Evolutionary conservation across 352 stramenopile genomes (phyloP).

Genomic region (Phytophthora foliorum): DNA sequence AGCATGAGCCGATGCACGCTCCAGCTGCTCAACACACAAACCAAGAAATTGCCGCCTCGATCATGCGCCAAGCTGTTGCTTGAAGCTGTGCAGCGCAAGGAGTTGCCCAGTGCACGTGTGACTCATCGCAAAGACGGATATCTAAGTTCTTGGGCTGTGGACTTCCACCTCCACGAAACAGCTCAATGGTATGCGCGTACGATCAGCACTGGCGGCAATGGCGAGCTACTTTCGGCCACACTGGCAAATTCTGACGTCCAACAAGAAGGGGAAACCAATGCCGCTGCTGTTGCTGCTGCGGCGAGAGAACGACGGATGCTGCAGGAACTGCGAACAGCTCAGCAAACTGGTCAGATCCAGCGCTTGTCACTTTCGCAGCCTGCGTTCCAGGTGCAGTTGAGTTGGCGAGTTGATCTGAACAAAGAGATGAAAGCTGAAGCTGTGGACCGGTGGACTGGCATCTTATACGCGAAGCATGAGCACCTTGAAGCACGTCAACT

Average conservation of each 20-base stretch:
- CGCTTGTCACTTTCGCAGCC: conserved; percentile 61
- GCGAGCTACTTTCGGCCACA: neutral
- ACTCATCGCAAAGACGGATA: conserved; percentile 69
- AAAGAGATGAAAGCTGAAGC: conserved; percentile 20
- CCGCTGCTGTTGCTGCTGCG: conserved; percentile 36
- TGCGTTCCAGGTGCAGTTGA: conserved; percentile 64
- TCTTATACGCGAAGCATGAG: conserved; percentile 71
- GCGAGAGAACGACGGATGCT: conserved; percentile 54
- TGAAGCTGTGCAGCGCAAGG: conserved; percentile 34
- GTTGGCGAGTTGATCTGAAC: conserved; percentile 26
- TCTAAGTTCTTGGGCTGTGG: conserved; percentile 55
- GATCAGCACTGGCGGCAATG: conserved; percentile 7
- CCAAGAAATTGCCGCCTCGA: conserved; percentile 44
- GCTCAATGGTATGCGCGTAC: conserved; percentile 46
- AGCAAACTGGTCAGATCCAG: conserved; percentile 65
- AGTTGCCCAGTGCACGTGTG: conserved; percentile 33
- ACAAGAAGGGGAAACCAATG: conserved; percentile 28
- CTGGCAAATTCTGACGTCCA: conserved; percentile 21
- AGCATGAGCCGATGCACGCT: conserved; percentile 68
- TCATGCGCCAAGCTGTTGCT: conserved; percentile 50
- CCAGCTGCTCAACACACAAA: conserved; percentile 62
- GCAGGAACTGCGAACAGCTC: conserved; percentile 59
- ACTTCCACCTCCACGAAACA: conserved; percentile 70
- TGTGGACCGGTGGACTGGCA: conserved; percentile 45
- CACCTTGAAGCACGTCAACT: conserved; percentile 70